A percentile compares a stretch with the other conserved stretches of the same genome.
Conservation (phyloP, 768 basidiomycete genomes). For the Kwoniella newhampshirensis region DNA sequence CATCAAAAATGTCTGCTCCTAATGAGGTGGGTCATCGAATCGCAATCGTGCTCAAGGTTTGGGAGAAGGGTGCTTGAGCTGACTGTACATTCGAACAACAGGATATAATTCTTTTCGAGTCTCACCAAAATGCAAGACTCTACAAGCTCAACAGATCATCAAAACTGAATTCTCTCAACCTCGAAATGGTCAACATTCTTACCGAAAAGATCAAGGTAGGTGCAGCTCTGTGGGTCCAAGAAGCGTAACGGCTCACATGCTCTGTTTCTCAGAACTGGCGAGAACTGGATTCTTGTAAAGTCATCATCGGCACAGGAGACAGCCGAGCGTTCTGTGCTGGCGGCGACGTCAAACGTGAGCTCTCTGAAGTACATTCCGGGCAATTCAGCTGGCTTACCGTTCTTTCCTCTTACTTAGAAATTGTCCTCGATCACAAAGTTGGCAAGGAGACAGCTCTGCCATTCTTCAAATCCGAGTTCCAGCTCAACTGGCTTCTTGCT, state of each 20-base stretch:
- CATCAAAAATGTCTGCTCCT: constrained; percentile 16
- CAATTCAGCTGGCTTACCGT: constrained; percentile 9
- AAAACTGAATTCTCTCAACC: constrained; percentile 79
- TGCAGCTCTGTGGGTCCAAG: constrained; percentile 6
- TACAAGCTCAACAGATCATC: constrained; percentile 76
- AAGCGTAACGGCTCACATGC: neutral
- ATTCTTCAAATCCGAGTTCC: constrained; percentile 82
- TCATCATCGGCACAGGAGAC: constrained; percentile 48
- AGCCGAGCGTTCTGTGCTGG: constrained; percentile 88
- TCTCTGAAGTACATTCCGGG: neutral
- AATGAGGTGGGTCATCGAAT: constrained; percentile 16
- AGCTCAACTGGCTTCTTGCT: constrained; percentile 55
- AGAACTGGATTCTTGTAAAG: constrained; percentile 41
- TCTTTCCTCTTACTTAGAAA: constrained; percentile 19
- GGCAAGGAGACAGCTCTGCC: constrained; percentile 56
- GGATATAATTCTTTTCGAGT: constrained; percentile 42
- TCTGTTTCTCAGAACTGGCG: constrained; percentile 35
- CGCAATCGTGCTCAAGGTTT: neutral
- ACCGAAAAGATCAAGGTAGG: constrained; percentile 73
- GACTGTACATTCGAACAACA: neutral
- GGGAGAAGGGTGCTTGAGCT: neutral
- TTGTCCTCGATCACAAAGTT: constrained; percentile 38
- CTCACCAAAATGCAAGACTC: constrained; percentile 56
- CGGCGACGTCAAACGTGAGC: constrained; percentile 85
- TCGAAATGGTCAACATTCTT: constrained; percentile 71